Evolutionary conservation across 805 yeast species (phyloP).

Genomic region (Maudiozyma serrabonitensis): DNA sequence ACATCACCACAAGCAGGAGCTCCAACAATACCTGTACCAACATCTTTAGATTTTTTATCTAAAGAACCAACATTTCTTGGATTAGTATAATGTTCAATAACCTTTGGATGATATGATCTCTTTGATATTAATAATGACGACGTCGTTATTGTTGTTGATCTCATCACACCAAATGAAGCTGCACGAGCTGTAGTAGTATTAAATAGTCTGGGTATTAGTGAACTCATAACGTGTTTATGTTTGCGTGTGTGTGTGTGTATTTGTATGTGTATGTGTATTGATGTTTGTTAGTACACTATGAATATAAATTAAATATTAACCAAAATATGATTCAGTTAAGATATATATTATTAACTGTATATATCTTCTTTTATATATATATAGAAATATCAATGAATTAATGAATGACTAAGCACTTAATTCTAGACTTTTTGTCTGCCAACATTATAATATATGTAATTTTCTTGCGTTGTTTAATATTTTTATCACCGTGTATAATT

Average conservation of each 20-base stretch:
- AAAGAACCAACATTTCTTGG: constrained; percentile 95
- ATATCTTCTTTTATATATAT: not conserved
- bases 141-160: not conserved
- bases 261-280: not conserved
- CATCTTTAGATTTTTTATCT: constrained; percentile 63
- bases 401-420: not conserved
- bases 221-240: not conserved
- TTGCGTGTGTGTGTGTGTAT: not conserved
- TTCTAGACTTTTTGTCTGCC: not conserved
- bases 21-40: constrained; percentile 96
- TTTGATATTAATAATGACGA: not conserved
- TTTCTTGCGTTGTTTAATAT: no score
- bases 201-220: constrained; percentile 2
- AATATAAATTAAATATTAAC: no score
- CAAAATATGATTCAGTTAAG: no score
- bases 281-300: no score
- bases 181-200: not conserved
- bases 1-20: constrained; percentile 99
- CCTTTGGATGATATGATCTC: constrained; percentile 68
- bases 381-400: not conserved
- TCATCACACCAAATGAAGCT: not conserved
- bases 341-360: not conserved
- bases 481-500: no score
- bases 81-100: constrained; percentile 90
- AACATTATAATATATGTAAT: no score